Evolutionary conservation across 202 grass and related monocot genomes (phyloP).

Genomic region (Zoysia matrella): DNA sequence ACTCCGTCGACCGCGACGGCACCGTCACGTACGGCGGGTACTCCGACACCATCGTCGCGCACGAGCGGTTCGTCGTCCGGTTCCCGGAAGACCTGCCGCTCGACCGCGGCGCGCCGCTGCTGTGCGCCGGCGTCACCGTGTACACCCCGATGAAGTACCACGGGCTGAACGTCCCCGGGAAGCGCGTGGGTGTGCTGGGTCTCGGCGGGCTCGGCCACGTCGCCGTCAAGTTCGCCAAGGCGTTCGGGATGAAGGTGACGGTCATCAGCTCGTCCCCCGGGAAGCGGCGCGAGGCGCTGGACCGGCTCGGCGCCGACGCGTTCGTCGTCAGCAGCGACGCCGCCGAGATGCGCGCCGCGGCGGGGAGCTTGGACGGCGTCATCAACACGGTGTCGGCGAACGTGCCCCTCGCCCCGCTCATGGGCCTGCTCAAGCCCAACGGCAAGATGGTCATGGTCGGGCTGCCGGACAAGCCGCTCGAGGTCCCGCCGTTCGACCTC

Average conservation of each 20-base stretch:
- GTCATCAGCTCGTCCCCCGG: conserved; percentile 64
- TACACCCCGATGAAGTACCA: conserved; percentile 83
- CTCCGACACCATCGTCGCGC: conserved; percentile 61
- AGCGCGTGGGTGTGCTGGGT: conserved; percentile 79
- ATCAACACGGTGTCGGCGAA: conserved; percentile 75
- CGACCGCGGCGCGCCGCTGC: conserved; percentile 67
- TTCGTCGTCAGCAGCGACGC: conserved; percentile 59
- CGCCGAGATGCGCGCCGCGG: conserved; percentile 63
- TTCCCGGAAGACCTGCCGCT: conserved; percentile 76
- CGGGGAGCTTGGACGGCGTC: conserved; percentile 64
- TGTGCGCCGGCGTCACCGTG: conserved; percentile 80
- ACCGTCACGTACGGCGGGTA: conserved; percentile 79
- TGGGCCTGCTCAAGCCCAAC: conserved; percentile 52
- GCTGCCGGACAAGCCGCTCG: conserved; percentile 54
- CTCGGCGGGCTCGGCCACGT: conserved; percentile 54
- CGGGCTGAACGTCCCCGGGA: conserved; percentile 47
- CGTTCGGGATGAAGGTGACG: conserved; percentile 74
- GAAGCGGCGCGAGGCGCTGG: conserved; percentile 78
- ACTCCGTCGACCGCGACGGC: conserved; percentile 62
- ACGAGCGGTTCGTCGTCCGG: conserved; percentile 65
- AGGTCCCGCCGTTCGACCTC: conserved; percentile 59
- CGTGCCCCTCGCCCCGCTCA: conserved; percentile 26
- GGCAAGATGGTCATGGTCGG: conserved; percentile 82
- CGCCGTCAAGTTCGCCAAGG: conserved; percentile 58
- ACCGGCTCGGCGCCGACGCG: conserved; percentile 64